These are phyloP conservation scores for Kurtzmaniella quercitrusa DNA, from an alignment of 1,139 yeast genomes.

Conservation along the genomic window DNA sequence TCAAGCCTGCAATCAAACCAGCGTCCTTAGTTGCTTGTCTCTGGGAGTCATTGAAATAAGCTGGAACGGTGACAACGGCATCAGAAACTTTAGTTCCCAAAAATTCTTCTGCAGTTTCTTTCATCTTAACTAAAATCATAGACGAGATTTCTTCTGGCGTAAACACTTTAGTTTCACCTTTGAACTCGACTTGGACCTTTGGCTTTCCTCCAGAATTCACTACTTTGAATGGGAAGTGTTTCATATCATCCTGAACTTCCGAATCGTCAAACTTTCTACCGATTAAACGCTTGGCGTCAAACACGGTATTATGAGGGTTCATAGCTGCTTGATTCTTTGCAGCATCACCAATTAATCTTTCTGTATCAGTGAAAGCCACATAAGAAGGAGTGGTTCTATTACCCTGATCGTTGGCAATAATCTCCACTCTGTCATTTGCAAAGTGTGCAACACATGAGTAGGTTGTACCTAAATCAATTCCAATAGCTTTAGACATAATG, in stretches of 20 bases:
- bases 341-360: constrained; percentile 56
- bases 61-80: constrained; percentile 73
- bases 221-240: constrained; percentile 63
- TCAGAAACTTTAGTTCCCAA: constrained; percentile 59
- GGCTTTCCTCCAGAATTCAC: constrained; percentile 58
- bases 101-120: constrained; percentile 62
- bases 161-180: constrained; percentile 61
- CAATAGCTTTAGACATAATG: constrained; percentile 73
- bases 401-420: constrained; percentile 52
- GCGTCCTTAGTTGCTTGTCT: constrained; percentile 65
- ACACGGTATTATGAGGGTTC: constrained; percentile 53
- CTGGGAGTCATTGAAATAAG: constrained; percentile 59
- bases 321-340: constrained; percentile 60
- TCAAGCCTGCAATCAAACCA: constrained; percentile 58
- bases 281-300: constrained; percentile 66
- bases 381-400: constrained; percentile 10
- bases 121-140: constrained; percentile 62
- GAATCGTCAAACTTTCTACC: constrained; percentile 61
- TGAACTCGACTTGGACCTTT: constrained; percentile 56
- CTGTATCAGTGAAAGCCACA: constrained; percentile 45
- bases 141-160: constrained; percentile 67
- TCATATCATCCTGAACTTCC: constrained; percentile 54
- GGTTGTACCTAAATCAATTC: constrained; percentile 80
- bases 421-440: constrained; percentile 65
- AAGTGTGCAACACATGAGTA: constrained; percentile 78